phyloP scores from a whole-genome alignment of 139 green algal species.

The Tetraselmis chui region DNA sequence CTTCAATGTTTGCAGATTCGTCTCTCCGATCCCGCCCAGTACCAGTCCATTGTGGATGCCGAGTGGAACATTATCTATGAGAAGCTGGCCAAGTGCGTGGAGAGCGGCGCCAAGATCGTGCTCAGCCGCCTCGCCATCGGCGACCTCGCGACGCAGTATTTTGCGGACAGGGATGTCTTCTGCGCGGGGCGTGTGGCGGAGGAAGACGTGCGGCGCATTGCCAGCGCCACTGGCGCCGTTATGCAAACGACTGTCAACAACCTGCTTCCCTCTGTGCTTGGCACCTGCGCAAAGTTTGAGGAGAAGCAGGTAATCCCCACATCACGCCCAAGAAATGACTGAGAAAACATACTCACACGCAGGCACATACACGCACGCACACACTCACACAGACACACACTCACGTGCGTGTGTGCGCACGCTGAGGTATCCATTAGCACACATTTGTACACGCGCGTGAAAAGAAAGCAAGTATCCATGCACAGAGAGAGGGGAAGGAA shows the following conservation, averaged over 20 bases:
- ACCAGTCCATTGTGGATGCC: slow-evolving; percentile 95
- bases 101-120: slow-evolving; percentile 85
- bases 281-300: slow-evolving; percentile 85
- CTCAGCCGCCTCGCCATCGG: slow-evolving; percentile 81
- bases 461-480: too few relatives aligned
- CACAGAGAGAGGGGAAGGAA: too few relatives aligned
- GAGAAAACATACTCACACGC: too few relatives aligned
- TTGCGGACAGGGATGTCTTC: slow-evolving; percentile 95
- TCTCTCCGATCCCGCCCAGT: slow-evolving; percentile 86
- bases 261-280: slow-evolving; percentile 70
- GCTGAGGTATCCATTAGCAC: too few relatives aligned
- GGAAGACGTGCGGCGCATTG: slow-evolving; percentile 84
- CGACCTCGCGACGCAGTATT: slow-evolving; percentile 98
- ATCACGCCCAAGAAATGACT: too few relatives aligned
- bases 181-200: slow-evolving; percentile 84
- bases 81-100: slow-evolving; percentile 87
- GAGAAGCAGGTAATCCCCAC: slow-evolving; percentile 77
- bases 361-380: too few relatives aligned
- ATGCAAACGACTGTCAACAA: slow-evolving; percentile 93
- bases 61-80: slow-evolving; percentile 99
- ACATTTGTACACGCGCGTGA: too few relatives aligned
- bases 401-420: too few relatives aligned
- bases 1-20: slow-evolving; percentile 65
- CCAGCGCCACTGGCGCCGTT: slow-evolving; percentile 69
- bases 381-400: too few relatives aligned